Conservation (phyloP, 139 green algal species). For the Pleodorina starrii region DNA sequence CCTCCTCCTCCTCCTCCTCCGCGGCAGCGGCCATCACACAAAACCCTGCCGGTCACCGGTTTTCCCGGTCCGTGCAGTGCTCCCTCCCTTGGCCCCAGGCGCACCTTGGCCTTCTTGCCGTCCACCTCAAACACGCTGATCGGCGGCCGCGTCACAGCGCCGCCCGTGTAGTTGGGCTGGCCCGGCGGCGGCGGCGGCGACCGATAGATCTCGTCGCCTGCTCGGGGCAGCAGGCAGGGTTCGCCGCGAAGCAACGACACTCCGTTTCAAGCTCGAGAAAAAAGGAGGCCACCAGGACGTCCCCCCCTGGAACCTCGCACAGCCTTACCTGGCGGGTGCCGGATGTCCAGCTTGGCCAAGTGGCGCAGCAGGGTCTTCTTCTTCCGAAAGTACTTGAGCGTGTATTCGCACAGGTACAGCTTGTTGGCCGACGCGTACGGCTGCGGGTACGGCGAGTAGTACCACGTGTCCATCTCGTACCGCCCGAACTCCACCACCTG, state of each 20-base stretch:
- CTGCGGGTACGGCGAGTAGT: conserved; percentile 97
- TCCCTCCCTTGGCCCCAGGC: too few relatives aligned
- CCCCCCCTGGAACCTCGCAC: too few relatives aligned
- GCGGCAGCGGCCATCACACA: too few relatives aligned
- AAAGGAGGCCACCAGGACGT: too few relatives aligned
- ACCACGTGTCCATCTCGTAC: conserved; percentile 98
- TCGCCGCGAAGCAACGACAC: too few relatives aligned
- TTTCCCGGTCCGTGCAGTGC: too few relatives aligned
- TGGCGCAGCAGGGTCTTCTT: conserved; percentile 92
- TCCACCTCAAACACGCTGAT: conserved; percentile 94
- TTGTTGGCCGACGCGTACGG: conserved; percentile 94
- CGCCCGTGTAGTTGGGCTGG: conserved; percentile 65
- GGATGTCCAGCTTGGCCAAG: conserved; percentile 89
- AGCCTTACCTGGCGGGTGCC: conserved; percentile 92
- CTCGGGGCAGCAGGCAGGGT: too few relatives aligned
- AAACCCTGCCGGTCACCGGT: too few relatives aligned
- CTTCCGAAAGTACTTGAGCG: conserved; percentile 92
- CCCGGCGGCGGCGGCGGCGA: conserved; percentile 65
- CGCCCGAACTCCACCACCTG: conserved; percentile 93
- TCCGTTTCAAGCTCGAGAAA: too few relatives aligned
- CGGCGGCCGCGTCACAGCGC: conserved; percentile 74
- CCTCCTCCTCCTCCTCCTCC: too few relatives aligned
- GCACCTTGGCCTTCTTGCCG: conserved; percentile 83
- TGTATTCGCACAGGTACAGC: conserved; percentile 95
- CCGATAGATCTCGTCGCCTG: conserved; percentile 94